A percentile compares a stretch with the other conserved stretches of the same genome.
Conservation (phyloP, 805 yeast species). For the Cyberlindnera mississippiensis region DNA sequence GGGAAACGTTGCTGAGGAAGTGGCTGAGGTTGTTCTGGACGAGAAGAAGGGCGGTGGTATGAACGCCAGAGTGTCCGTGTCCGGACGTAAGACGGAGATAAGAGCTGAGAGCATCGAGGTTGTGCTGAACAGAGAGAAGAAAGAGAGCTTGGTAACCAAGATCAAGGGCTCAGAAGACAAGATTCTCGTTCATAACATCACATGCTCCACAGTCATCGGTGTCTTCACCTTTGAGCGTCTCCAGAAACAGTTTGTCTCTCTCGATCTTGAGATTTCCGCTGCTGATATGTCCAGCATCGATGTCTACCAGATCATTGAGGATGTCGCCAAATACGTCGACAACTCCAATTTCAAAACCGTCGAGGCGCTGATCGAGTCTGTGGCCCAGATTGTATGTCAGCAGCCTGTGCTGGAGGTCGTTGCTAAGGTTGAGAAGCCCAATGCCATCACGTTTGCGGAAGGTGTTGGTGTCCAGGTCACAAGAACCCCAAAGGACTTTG, state of each 20-base stretch:
- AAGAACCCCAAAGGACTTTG: slow-evolving; percentile 43
- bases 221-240: slow-evolving; percentile 88
- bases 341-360: slow-evolving; percentile 83
- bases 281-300: slow-evolving; percentile 32
- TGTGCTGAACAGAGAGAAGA: slow-evolving; percentile 33
- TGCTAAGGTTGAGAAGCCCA: slow-evolving; percentile 78
- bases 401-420: slow-evolving; percentile 35
- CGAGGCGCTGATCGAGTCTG: slow-evolving; percentile 80
- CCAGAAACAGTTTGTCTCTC: slow-evolving; percentile 68
- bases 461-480: slow-evolving; percentile 85
- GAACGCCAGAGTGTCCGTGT: slow-evolving; percentile 37
- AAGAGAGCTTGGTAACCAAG: slow-evolving; percentile 9
- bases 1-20: slow-evolving; percentile 40
- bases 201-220: slow-evolving; percentile 78
- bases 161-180: slow-evolving; percentile 16
- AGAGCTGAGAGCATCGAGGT: slow-evolving; percentile 49
- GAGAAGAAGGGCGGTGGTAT: slow-evolving; percentile 45
- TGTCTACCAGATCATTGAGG: slow-evolving; percentile 42
- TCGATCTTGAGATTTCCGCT: slow-evolving; percentile 45
- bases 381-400: slow-evolving; percentile 53
- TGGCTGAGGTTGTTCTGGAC: slow-evolving; percentile 42
- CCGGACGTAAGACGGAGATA: slow-evolving; percentile 53
- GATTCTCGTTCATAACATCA: slow-evolving; percentile 45
- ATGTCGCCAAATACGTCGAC: slow-evolving; percentile 61
- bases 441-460: slow-evolving; percentile 80